Conservation (phyloP, 2,329 filamentous ascomycete genomes). For the Arthrobotrys megalospora region DNA sequence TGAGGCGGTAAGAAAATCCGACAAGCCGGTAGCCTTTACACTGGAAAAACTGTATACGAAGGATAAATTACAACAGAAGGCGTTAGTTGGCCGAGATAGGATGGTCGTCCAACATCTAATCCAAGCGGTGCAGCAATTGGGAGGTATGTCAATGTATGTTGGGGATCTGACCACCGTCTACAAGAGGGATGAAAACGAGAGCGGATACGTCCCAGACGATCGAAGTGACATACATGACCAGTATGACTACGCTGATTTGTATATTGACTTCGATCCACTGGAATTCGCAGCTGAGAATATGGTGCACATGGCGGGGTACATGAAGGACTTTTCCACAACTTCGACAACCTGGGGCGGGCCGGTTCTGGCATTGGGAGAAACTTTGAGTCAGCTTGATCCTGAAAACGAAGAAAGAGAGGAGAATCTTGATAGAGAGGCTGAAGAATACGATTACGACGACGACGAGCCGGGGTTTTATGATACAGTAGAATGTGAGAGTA, state of each 20-base stretch:
- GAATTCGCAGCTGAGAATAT: background rate
- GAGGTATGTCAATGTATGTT: constrained; percentile 9
- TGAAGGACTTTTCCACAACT: background rate
- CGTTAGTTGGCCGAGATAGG: background rate
- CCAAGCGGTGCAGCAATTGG: constrained; percentile 1
- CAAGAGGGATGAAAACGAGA: background rate
- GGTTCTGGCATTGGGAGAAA: background rate
- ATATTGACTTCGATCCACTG: too few species aligned
- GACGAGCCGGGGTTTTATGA: too few species aligned
- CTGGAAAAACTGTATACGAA: background rate
- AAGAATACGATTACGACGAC: too few species aligned
- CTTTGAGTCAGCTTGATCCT: background rate
- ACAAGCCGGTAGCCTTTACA: background rate
- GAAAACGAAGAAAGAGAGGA: too few species aligned
- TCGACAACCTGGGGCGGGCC: background rate
- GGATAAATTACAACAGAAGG: too few species aligned
- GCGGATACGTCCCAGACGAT: too few species aligned
- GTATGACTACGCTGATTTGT: too few species aligned
- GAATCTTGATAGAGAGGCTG: too few species aligned
- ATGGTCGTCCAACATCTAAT: constrained; percentile 8
- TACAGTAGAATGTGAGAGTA: too few species aligned
- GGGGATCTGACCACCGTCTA: background rate
- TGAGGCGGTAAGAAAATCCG: background rate
- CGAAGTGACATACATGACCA: background rate
- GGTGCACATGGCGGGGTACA: constrained; percentile 2